phyloP scores from a whole-genome alignment of 2,329 filamentous ascomycete species.

The Apiospora rasikravindrae region DNA sequence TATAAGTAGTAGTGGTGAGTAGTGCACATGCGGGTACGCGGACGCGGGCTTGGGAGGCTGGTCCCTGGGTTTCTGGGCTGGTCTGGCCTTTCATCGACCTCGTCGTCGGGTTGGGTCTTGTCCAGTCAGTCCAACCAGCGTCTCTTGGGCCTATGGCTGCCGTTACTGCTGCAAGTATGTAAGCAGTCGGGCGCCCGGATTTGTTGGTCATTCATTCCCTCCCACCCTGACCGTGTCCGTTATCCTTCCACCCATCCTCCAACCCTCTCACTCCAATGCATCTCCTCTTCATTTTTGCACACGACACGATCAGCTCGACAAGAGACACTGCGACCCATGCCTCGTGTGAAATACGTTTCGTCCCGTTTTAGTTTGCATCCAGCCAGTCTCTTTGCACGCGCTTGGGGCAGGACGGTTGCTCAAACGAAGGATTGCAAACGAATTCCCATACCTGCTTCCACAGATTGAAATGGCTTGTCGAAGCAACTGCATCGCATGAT shows the following conservation, averaged over 20 bases:
- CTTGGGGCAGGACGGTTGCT: not conserved
- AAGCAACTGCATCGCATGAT: not conserved
- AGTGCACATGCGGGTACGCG: not conserved
- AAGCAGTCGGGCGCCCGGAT: not conserved
- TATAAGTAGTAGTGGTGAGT: not conserved
- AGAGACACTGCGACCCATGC: not conserved
- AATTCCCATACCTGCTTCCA: not conserved
- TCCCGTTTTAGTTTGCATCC: too few species aligned
- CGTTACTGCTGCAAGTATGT: not conserved
- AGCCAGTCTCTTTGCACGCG: not conserved
- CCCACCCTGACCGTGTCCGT: not conserved
- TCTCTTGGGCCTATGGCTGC: not conserved
- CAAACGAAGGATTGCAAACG: not conserved
- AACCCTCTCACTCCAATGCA: too few species aligned
- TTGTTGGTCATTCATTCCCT: not conserved
- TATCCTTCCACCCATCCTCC: not conserved
- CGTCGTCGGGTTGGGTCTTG: conserved; percentile 9
- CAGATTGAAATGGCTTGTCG: not conserved
- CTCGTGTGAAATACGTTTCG: not conserved
- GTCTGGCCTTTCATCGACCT: conserved; percentile 16
- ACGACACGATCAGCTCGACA: not conserved
- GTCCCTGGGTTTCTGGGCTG: not conserved
- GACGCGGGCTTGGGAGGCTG: conserved; percentile 1
- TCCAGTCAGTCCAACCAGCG: not conserved
- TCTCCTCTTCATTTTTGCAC: not conserved